Evolutionary conservation across 176 grass and related monocot species (phyloP).

Genomic region (Lolium rigidum): DNA sequence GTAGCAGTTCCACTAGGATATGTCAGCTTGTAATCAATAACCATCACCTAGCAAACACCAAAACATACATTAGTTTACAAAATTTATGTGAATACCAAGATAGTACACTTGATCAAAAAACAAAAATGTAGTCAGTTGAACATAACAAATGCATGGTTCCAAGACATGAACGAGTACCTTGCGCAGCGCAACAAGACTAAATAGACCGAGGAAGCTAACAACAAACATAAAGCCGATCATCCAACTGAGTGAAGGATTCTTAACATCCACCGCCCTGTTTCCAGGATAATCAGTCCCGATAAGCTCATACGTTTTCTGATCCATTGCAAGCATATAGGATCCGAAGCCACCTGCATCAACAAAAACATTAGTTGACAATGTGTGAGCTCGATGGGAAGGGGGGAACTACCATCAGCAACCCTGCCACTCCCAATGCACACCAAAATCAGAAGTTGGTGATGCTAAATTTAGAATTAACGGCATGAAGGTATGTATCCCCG

Average conservation of each 20-base stretch:
- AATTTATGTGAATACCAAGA: not conserved
- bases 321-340: constrained; percentile 87
- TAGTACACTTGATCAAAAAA: not conserved
- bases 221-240: too few species aligned
- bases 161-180: constrained; percentile 54
- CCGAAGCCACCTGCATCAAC: constrained; percentile 78
- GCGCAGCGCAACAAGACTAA: constrained; percentile 50
- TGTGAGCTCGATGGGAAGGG: not conserved
- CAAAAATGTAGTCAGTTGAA: constrained; percentile 5
- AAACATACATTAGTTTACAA: not conserved
- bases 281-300: too few species aligned
- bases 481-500: not conserved
- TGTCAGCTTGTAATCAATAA: constrained; percentile 67
- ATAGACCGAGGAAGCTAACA: too few species aligned
- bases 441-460: not conserved
- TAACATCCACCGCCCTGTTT: too few species aligned
- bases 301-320: constrained; percentile 77
- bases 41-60: constrained; percentile 52
- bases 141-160: not conserved
- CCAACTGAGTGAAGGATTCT: too few species aligned
- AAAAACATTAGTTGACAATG: not conserved
- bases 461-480: not conserved
- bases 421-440: not conserved
- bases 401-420: not conserved
- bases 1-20: constrained; percentile 68